phyloP scores from a whole-genome alignment of 2,329 filamentous ascomycete species.

The Dothidotthia symphoricarpi region DNA sequence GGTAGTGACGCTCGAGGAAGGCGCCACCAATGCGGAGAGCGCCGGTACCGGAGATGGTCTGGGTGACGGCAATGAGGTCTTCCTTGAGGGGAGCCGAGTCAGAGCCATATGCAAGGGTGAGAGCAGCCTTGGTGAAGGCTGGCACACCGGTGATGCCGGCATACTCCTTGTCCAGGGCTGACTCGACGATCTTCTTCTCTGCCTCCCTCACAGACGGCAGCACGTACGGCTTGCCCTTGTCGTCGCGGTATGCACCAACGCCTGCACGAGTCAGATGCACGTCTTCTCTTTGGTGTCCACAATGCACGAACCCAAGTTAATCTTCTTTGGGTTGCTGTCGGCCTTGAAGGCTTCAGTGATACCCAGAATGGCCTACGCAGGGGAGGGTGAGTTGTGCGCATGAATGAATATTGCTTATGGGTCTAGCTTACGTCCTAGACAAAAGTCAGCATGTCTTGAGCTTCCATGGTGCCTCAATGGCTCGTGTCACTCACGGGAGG shows the following conservation, averaged over 20 bases:
- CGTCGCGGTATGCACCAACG: conserved; percentile 97
- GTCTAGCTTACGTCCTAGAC: conserved; percentile 37
- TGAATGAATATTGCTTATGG: conserved; percentile 1
- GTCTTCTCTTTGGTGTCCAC: not conserved
- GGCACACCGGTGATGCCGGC: conserved; percentile 95
- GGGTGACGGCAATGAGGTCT: conserved; percentile 82
- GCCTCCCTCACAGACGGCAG: conserved; percentile 88
- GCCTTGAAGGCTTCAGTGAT: conserved; percentile 99
- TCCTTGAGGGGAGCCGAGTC: conserved; percentile 73
- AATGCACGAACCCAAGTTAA: conserved; percentile 75
- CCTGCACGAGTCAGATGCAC: conserved; percentile 51
- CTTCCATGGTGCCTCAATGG: conserved; percentile 9
- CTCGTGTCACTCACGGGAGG: conserved; percentile 70
- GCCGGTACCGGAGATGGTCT: conserved; percentile 97
- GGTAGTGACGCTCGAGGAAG: conserved; percentile 90
- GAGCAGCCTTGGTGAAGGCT: conserved; percentile 89
- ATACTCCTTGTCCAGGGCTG: conserved; percentile 91
- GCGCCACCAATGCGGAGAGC: conserved; percentile 91
- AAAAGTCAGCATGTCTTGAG: conserved; percentile 17
- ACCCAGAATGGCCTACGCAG: conserved; percentile 70
- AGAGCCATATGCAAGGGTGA: conserved; percentile 83
- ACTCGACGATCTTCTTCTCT: conserved; percentile 79
- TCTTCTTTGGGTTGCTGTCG: conserved; percentile 90
- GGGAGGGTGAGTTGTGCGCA: conserved; percentile 19
- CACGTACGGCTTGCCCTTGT: conserved; percentile 96